Evolutionary conservation across 306 rosid genomes (phyloP).

Genomic region (Morella rubra): DNA sequence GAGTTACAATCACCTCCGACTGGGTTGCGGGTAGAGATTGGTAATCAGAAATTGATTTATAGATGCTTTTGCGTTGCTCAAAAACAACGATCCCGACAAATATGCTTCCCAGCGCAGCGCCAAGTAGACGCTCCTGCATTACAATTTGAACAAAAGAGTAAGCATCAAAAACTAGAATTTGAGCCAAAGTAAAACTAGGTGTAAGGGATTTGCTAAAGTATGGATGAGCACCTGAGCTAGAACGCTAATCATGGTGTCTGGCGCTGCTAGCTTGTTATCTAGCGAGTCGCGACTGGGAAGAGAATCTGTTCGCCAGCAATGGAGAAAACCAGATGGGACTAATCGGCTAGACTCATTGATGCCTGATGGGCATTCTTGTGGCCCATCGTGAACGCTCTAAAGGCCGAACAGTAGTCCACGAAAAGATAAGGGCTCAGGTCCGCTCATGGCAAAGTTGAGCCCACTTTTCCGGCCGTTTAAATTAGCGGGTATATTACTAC

Average conservation of each 20-base stretch:
- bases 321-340: not conserved
- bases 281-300: not conserved
- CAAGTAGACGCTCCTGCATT: slow-evolving; percentile 77
- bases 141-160: not conserved
- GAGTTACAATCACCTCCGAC: slow-evolving; percentile 41
- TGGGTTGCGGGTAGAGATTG: slow-evolving; percentile 31
- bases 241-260: slow-evolving; percentile 65
- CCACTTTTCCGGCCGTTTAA: too few relatives aligned
- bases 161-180: not conserved
- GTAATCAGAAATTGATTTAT: slow-evolving; percentile 50
- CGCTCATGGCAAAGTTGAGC: too few relatives aligned
- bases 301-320: not conserved
- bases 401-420: too few relatives aligned
- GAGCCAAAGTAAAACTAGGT: not conserved
- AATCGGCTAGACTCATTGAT: too few relatives aligned
- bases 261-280: not conserved
- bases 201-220: not conserved
- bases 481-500: too few relatives aligned
- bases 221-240: slow-evolving; percentile 57
- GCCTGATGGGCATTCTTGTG: too few relatives aligned
- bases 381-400: too few relatives aligned
- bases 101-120: slow-evolving; percentile 67
- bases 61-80: slow-evolving; percentile 68
- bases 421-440: too few relatives aligned
- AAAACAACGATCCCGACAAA: slow-evolving; percentile 59